Base-by-base conservation (phyloP, 148 eudicot genomes). In the Spergularia bocconei region DNA sequence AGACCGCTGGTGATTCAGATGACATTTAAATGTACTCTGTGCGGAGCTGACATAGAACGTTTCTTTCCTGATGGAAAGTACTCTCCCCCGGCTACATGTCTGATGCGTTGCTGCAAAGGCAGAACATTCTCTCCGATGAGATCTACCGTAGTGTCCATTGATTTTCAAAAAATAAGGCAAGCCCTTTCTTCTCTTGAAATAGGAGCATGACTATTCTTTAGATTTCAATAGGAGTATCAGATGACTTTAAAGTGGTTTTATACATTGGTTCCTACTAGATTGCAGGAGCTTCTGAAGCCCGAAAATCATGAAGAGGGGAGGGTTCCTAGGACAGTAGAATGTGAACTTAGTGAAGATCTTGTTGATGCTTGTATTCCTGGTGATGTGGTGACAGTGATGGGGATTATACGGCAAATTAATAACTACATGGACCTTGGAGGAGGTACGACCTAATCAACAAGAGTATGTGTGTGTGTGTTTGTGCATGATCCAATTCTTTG, bases 251-350 rank as follows among this genome's bases (percentile, higher is more conserved):
- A 52, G 15, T 74, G 5, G 57, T 75, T 36, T 78, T 78, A 69
- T 16, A 1, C 48, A 51, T 52, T 48, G 54, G 71, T 69, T 73
- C 69, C 53, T 44, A 6, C 14, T 75, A 95, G 99, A 77, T 53
- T 95, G 82, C 99, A 95, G 86, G 99, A 95, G 85, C 90, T 92
- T 83, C 87, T 88, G 71, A 92, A 87, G 70, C 86, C 92, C 71
- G 99, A 92, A 84, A 91, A 92, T 87, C 99, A 91, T 76, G 99
- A 95, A 88, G 96, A 95, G 82, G 99, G 99, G 59, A 86, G 99
- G 76, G 99, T 92, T 70, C 99, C 99, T 81, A 88, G 99, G 56
- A 95, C 97, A 57, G 93, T 95, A 25, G 99, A 95, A 83, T 92
- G 97, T 78, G 99, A 95, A 85, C 86, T 95, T 70, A 81, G 87